These are phyloP conservation scores for Lactarius hengduanensis DNA, from an alignment of 768 basidiomycete species.

Conservation along the genomic window DNA sequence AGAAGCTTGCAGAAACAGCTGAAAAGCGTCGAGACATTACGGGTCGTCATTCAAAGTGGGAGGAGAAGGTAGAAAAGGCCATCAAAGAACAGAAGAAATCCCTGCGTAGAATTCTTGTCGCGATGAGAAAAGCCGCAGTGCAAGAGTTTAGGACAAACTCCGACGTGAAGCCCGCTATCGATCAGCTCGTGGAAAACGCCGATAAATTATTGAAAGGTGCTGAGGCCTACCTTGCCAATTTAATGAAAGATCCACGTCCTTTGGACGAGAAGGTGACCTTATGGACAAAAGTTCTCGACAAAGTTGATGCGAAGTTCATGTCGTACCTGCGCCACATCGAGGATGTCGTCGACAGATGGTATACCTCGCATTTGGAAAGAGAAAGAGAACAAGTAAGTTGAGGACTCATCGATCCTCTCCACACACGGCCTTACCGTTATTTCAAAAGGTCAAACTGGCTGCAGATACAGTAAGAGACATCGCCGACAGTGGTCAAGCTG, in stretches of 20 bases:
- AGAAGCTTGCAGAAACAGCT: slow-evolving; percentile 38
- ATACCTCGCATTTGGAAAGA: slow-evolving; percentile 39
- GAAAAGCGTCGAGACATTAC: slow-evolving; percentile 59
- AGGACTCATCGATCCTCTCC: slow-evolving; percentile 4
- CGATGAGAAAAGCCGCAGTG: slow-evolving; percentile 50
- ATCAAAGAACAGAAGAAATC: slow-evolving; percentile 44
- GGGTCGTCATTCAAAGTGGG: slow-evolving; percentile 61
- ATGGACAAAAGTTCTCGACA: slow-evolving; percentile 47
- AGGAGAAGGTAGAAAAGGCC: slow-evolving; percentile 43
- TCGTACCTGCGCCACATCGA: slow-evolving; percentile 41
- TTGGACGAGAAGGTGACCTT: slow-evolving; percentile 43
- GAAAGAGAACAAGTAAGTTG: slow-evolving; percentile 46
- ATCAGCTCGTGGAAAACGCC: slow-evolving; percentile 39
- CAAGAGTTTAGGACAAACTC: slow-evolving; percentile 38
- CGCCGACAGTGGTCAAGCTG: slow-evolving; percentile 64
- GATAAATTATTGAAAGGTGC: slow-evolving; percentile 62
- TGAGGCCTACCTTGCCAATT: slow-evolving; percentile 60
- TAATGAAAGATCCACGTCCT: slow-evolving; percentile 40
- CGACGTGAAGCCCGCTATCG: slow-evolving; percentile 35
- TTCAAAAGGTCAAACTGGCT: slow-evolving; percentile 39
- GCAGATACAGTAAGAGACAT: slow-evolving; percentile 47
- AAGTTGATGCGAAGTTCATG: slow-evolving; percentile 46
- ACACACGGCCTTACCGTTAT: slow-evolving; percentile 12
- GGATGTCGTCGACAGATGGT: slow-evolving; percentile 42
- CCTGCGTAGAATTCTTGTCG: slow-evolving; percentile 47